phyloP scores from a whole-genome alignment of 306 rosid genomes.

The Cucurbita argyrosperma region DNA sequence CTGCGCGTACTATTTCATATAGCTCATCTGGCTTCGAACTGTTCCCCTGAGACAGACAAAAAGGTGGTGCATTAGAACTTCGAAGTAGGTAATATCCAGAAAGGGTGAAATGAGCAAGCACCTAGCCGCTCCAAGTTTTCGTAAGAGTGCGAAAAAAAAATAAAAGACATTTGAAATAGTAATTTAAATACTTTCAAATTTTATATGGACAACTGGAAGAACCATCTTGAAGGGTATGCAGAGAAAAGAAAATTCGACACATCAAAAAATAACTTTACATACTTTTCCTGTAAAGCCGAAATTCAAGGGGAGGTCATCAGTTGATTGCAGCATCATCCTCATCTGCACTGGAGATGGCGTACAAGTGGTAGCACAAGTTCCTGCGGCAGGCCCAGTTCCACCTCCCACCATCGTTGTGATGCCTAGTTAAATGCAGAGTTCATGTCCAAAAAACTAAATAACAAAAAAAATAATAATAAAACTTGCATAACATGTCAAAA shows the following conservation, averaged over 20 bases:
- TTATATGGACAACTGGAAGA: not conserved
- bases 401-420: slow-evolving; percentile 86
- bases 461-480: not conserved
- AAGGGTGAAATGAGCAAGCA: not conserved
- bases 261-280: slow-evolving; percentile 1
- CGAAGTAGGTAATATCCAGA: not conserved
- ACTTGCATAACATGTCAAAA: slow-evolving; percentile 49
- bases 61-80: not conserved
- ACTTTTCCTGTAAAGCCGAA: slow-evolving; percentile 92
- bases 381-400: slow-evolving; percentile 91
- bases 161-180: not conserved
- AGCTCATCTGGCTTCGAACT: slow-evolving; percentile 54
- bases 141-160: not conserved
- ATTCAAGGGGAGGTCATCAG: slow-evolving; percentile 75
- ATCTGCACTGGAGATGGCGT: slow-evolving; percentile 69
- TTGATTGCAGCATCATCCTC: slow-evolving; percentile 82
- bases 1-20: slow-evolving; percentile 57
- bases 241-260: not conserved
- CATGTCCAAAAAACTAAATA: not conserved
- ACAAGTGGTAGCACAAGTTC: slow-evolving; percentile 92
- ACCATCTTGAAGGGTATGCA: not conserved
- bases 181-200: not conserved
- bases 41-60: slow-evolving; percentile 51
- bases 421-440: slow-evolving; percentile 32
- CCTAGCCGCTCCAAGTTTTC: not conserved